Evolutionary conservation across 23 red algal genomes (phyloP).

Genomic region (Cyanidium caldarium): DNA sequence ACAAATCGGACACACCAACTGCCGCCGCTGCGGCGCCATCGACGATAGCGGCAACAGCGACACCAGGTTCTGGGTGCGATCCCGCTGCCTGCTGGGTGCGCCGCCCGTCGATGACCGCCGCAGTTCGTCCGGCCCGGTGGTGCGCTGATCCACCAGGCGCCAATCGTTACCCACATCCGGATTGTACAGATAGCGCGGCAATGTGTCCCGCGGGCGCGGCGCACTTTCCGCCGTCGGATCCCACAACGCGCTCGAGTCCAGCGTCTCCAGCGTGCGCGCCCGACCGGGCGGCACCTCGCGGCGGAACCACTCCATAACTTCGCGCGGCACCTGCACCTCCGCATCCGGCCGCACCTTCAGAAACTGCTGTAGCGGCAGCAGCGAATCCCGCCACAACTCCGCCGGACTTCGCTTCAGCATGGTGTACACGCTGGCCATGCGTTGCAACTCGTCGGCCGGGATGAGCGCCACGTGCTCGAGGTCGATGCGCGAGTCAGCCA

Average conservation of each 20-base stretch:
- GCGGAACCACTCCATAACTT: neutral
- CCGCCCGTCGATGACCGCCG: too few relatives aligned
- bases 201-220: neutral
- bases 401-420: neutral
- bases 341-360: too few relatives aligned
- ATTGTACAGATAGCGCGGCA: neutral
- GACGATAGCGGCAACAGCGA: too few relatives aligned
- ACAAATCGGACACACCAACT: neutral
- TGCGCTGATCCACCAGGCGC: slow-evolving; percentile 1
- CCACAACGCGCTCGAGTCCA: neutral
- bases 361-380: too few relatives aligned
- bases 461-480: too few relatives aligned
- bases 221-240: neutral
- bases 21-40: too few relatives aligned
- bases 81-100: too few relatives aligned
- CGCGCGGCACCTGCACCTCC: neutral
- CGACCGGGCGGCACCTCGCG: neutral
- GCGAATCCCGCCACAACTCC: neutral
- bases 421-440: neutral
- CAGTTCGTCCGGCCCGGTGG: neutral
- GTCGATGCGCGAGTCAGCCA: too few relatives aligned
- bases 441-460: neutral
- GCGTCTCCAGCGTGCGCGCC: neutral
- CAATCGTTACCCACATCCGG: neutral
- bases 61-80: too few relatives aligned